phyloP scores from a whole-genome alignment of 192 early-diverging fungal species.

The Entomortierella beljakovae region DNA sequence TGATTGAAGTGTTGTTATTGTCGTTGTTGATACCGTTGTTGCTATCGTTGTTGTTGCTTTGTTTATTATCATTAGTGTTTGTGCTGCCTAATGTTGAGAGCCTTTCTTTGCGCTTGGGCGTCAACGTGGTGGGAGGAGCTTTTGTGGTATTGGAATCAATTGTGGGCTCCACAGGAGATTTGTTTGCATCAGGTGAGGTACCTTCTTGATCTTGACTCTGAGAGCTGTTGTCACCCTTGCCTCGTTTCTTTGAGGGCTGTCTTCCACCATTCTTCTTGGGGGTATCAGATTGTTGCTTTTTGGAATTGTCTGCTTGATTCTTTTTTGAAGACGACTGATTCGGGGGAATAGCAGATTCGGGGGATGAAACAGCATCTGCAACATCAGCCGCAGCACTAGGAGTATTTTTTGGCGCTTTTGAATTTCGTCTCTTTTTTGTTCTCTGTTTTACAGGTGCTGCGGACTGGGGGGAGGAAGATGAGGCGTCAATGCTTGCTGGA shows the following conservation, averaged over 20 bases:
- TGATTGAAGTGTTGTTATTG: neutral
- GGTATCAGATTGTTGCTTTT: neutral
- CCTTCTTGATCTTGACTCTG: neutral
- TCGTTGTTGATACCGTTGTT: neutral
- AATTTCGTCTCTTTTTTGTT: slow-evolving; percentile 11
- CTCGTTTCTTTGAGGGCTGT: neutral
- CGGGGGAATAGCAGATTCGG: slow-evolving; percentile 4
- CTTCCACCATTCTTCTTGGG: neutral
- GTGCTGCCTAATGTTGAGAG: slow-evolving; percentile 18
- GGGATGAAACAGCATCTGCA: slow-evolving; percentile 4
- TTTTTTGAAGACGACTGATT: neutral
- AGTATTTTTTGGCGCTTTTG: slow-evolving; percentile 8
- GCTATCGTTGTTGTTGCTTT: slow-evolving; percentile 13
- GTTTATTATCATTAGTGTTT: slow-evolving; percentile 18
- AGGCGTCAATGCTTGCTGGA: neutral
- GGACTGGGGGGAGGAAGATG: neutral
- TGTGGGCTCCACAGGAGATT: slow-evolving; percentile 3
- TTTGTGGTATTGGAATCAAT: neutral
- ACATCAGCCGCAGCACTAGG: neutral
- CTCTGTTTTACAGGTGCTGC: slow-evolving; percentile 3
- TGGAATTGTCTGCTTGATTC: neutral
- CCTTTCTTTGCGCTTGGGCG: slow-evolving; percentile 32
- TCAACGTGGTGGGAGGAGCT: slow-evolving; percentile 1
- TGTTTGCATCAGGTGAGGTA: neutral
- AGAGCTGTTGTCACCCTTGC: neutral